These are phyloP conservation scores for Wickerhamomyces sydowiorum DNA, from an alignment of 805 yeast genomes.

Conservation along the genomic window DNA sequence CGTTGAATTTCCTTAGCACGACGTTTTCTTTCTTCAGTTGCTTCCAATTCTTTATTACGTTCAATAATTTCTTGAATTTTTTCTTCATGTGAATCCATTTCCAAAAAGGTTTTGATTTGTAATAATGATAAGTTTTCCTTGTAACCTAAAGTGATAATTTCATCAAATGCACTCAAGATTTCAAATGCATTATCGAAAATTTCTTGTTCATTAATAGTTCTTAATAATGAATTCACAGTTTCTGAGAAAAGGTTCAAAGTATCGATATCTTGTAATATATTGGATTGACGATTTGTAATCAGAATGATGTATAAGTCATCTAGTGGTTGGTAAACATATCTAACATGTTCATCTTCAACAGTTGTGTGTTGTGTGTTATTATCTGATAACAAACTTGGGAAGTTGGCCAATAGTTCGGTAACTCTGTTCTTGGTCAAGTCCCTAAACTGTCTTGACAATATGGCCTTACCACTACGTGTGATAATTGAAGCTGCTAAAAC, in stretches of 20 bases:
- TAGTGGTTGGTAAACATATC: conserved; percentile 93
- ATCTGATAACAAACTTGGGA: conserved; percentile 72
- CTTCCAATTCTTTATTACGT: conserved; percentile 93
- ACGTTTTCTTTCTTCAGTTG: conserved; percentile 94
- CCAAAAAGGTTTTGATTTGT: conserved; percentile 85
- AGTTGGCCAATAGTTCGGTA: conserved; percentile 76
- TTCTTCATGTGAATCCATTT: conserved; percentile 98
- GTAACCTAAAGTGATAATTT: conserved; percentile 83
- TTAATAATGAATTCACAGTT: conserved; percentile 68
- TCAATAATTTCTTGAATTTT: conserved; percentile 97
- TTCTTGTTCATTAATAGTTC: conserved; percentile 74
- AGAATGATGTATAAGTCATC: conserved; percentile 90
- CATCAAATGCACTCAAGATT: conserved; percentile 88
- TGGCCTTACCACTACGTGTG: conserved; percentile 88
- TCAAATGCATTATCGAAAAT: conserved; percentile 83
- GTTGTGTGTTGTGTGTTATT: conserved; percentile 82
- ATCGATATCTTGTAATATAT: conserved; percentile 90
- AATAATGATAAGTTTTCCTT: conserved; percentile 76
- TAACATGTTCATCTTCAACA: conserved; percentile 84
- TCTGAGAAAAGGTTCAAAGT: conserved; percentile 83
- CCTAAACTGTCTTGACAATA: conserved; percentile 86
- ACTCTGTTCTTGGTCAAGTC: conserved; percentile 82
- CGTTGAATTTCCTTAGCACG: conserved; percentile 87
- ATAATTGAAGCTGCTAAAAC: conserved; percentile 93
- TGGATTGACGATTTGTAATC: conserved; percentile 85